Percentiles rank a stretch among this genome's conserved stretches.
Evolutionary conservation across 108 stramenopile genomes (phyloP).

Genomic region (Seminavis robusta): DNA sequence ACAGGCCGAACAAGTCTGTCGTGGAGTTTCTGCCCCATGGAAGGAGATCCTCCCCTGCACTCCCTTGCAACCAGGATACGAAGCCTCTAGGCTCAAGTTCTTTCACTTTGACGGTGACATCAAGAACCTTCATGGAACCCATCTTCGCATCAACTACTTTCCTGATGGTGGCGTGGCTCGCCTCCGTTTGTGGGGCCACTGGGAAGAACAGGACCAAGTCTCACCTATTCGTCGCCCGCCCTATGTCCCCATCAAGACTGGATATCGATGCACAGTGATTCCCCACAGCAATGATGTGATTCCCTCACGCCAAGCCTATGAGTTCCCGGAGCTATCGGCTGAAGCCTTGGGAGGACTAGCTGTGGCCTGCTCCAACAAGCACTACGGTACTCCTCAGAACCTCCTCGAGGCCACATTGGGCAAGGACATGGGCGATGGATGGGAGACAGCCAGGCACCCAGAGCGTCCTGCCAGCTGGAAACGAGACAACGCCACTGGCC

Average conservation of each 20-base stretch:
- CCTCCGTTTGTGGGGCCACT: slow-evolving; percentile 55
- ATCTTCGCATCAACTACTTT: slow-evolving; percentile 77
- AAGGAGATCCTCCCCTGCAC: slow-evolving; percentile 53
- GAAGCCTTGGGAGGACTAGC: slow-evolving; percentile 53
- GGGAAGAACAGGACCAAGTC: slow-evolving; percentile 1
- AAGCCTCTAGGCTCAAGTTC: slow-evolving; percentile 65
- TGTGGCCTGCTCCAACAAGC: slow-evolving; percentile 81
- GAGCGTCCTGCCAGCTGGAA: slow-evolving; percentile 64
- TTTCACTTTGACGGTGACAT: slow-evolving; percentile 33
- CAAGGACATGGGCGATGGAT: slow-evolving; percentile 90
- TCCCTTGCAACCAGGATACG: slow-evolving; percentile 72
- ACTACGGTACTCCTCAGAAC: slow-evolving; percentile 88
- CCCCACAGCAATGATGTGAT: slow-evolving; percentile 23
- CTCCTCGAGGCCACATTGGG: slow-evolving; percentile 66
- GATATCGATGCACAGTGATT: slow-evolving; percentile 28
- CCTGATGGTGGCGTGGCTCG: slow-evolving; percentile 95
- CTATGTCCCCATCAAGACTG: slow-evolving; percentile 39
- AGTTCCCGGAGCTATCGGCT: slow-evolving; percentile 54
- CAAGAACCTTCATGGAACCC: slow-evolving; percentile 18
- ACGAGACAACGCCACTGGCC: slow-evolving; percentile 50
- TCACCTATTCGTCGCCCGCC: slow-evolving; percentile 13
- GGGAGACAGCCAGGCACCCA: slow-evolving; percentile 92
- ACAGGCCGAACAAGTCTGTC: slow-evolving; percentile 48
- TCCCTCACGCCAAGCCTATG: slow-evolving; percentile 29
- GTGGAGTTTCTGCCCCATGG: slow-evolving; percentile 59